phyloP scores from a whole-genome alignment of 352 stramenopile species.

The Pythium monospermum region DNA sequence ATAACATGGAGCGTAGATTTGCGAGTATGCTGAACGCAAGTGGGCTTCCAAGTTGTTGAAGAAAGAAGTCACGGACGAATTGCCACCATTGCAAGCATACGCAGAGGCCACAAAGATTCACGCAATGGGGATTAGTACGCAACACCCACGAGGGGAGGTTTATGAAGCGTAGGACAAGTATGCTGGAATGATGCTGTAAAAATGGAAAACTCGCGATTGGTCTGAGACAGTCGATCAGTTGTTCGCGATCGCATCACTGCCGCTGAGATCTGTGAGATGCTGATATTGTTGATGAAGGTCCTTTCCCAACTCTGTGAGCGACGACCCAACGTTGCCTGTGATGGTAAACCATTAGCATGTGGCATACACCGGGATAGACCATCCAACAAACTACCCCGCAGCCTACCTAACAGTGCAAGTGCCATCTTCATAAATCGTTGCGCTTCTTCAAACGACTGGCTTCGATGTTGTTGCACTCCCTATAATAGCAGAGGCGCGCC shows the following conservation, averaged over 20 bases:
- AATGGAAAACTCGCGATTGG: neutral
- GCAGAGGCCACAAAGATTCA: slow-evolving; percentile 74
- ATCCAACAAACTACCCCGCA: neutral
- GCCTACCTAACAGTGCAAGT: slow-evolving; percentile 12
- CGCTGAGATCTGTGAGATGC: neutral
- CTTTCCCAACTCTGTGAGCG: slow-evolving; percentile 6
- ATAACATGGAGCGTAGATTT: slow-evolving; percentile 46
- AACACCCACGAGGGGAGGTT: slow-evolving; percentile 34
- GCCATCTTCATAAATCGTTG: slow-evolving; percentile 23
- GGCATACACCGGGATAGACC: neutral
- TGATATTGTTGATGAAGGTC: slow-evolving; percentile 21
- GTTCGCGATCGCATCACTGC: neutral
- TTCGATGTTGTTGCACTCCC: slow-evolving; percentile 23
- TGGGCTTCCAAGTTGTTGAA: slow-evolving; percentile 89
- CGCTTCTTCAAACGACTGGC: slow-evolving; percentile 7
- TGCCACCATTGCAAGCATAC: slow-evolving; percentile 67
- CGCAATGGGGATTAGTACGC: slow-evolving; percentile 36
- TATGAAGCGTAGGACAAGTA: slow-evolving; percentile 16
- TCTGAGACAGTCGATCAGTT: slow-evolving; percentile 1
- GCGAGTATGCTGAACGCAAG: slow-evolving; percentile 90
- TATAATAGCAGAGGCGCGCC: neutral
- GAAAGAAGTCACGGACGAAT: slow-evolving; percentile 68
- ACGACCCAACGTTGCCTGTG: slow-evolving; percentile 8
- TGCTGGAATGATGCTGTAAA: neutral
- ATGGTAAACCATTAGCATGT: neutral